Evolutionary conservation across 495 filamentous ascomycete species (phyloP), one percentile per base, ranked within the genome.

Genomic region (Acidiella bohemica): DNA sequence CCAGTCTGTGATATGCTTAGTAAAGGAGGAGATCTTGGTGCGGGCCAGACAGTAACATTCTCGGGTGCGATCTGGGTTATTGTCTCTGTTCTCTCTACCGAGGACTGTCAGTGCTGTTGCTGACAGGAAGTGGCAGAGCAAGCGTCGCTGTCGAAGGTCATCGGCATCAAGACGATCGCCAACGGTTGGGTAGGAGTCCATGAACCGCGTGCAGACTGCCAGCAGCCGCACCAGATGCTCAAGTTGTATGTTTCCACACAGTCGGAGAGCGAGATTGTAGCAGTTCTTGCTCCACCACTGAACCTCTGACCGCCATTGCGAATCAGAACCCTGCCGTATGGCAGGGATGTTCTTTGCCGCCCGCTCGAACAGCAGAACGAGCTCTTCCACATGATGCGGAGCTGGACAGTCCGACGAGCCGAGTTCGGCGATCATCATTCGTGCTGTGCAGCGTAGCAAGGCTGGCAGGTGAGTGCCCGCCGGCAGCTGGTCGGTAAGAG

Each of bases 251-350:
- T 47, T 56, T 0, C 63, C 64, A 24, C 73, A 71, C 27, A 71
- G 61, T 47, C 76, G 73, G 2, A 87, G 53, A 0, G 75, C 71
- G 18, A 84, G 55, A 47, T 87, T 85, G 57, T 90, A 93, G 5
- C 73, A 71, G 47, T 78, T 85, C 39, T 74, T 71, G 32, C 73
- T 76, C 57, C 92, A 84, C 84, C 84, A 90, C 53, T 88, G 68
- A 2, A 88, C 62, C 43, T 92, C 83, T 19, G 60, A 59, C 16
- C 67, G 32, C 69, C 55, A 55, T 51, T 57, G 42, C 19, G 54
- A 42, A 33, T 45, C 24, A 41, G 57, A 45, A 14, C 34, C 26
- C 47, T 33, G 24, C 39, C 25, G 32, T 53, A 47, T 49, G 60
- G 35, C 55, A 51, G 52, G 59, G 32, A 44, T 8, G 22, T 43